phyloP scores from a whole-genome alignment of 306 rosid species.

The Castanea crenata region DNA sequence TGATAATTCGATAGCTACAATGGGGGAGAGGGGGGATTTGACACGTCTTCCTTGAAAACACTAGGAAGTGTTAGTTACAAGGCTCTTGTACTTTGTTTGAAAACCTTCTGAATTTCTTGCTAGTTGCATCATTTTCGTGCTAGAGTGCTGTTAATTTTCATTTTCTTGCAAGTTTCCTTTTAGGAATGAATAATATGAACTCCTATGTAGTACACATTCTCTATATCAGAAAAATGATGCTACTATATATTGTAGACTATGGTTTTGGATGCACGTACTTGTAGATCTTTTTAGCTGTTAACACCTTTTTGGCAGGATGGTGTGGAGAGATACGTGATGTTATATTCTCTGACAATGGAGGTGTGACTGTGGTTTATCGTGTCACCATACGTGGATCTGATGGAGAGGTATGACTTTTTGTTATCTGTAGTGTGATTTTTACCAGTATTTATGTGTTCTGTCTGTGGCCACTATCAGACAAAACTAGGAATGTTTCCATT shows the following conservation, averaged over 20 bases:
- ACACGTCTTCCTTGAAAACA: no score
- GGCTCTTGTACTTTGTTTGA: not conserved
- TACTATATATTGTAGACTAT: not conserved
- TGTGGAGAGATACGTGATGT: conserved; percentile 99
- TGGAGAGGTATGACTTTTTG: conserved; percentile 68
- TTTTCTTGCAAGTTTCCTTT: not conserved
- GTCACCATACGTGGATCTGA: conserved; percentile 94
- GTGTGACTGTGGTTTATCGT: conserved; percentile 91
- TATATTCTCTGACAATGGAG: conserved; percentile 85
- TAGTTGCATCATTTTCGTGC: not conserved
- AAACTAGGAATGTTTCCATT: not conserved
- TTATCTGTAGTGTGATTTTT: not conserved
- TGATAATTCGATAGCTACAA: no score
- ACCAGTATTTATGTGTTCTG: not conserved
- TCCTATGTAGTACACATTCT: not conserved
- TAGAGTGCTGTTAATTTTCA: not conserved
- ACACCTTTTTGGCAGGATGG: conserved; percentile 67
- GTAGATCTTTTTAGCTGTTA: not conserved
- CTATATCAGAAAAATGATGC: not conserved
- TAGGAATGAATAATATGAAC: not conserved
- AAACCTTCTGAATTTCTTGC: not conserved
- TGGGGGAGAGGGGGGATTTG: no score
- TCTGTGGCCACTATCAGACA: not conserved
- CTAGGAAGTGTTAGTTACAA: no score
- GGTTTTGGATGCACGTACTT: not conserved